Evolutionary conservation across 2,329 filamentous ascomycete genomes (phyloP).

Genomic region (Exophiala lecanii-corni): DNA sequence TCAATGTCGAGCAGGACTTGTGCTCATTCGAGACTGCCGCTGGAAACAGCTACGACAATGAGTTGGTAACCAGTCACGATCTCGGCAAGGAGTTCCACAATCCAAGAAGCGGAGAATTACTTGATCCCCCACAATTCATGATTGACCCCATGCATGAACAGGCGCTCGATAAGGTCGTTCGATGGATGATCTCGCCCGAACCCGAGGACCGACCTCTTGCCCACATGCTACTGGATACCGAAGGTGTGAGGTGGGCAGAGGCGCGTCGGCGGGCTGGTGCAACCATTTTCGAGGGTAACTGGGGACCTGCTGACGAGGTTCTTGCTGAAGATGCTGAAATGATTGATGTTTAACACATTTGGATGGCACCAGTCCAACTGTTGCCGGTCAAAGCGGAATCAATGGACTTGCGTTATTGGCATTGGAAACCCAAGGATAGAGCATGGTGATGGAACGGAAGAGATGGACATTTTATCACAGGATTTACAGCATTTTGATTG

Average conservation of each 20-base stretch:
- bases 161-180: constrained; percentile 77
- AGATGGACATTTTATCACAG: too few relatives aligned
- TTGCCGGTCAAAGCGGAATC: too few relatives aligned
- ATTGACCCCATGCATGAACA: constrained; percentile 64
- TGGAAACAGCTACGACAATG: constrained; percentile 28
- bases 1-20: constrained; percentile 41
- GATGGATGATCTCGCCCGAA: constrained; percentile 79
- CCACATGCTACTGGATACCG: constrained; percentile 65
- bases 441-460: too few relatives aligned
- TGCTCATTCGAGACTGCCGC: constrained; percentile 28
- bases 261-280: constrained; percentile 75
- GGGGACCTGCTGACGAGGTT: constrained; percentile 71
- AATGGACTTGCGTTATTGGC: too few relatives aligned
- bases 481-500: too few relatives aligned
- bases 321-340: constrained; percentile 57
- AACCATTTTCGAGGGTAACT: constrained; percentile 94
- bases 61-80: constrained; percentile 21
- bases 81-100: constrained; percentile 29
- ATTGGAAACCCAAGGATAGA: too few relatives aligned
- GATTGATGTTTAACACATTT: constrained; percentile 59
- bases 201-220: constrained; percentile 69
- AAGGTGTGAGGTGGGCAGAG: constrained; percentile 76
- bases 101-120: constrained; percentile 52
- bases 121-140: constrained; percentile 82
- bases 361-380: too few relatives aligned